Percentiles rank a stretch among this genome's conserved stretches.
Evolutionary conservation across 2,329 filamentous ascomycete species (phyloP).

Genomic region (Arthrobotrys pseudoclavata): DNA sequence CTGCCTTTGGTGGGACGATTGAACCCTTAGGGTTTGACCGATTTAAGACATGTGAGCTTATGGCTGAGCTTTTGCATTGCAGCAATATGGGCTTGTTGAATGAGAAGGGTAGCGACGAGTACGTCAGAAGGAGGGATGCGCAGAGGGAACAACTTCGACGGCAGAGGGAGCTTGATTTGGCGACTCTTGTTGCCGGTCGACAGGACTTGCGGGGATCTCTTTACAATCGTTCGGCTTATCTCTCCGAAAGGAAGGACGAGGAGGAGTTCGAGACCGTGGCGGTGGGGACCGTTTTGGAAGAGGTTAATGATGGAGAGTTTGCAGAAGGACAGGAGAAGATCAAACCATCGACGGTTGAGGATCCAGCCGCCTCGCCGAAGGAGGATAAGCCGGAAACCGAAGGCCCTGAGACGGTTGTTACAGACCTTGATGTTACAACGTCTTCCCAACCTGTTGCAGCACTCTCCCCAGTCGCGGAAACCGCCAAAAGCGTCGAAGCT

Average conservation of each 20-base stretch:
- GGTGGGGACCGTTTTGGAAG: slow-evolving; percentile 77
- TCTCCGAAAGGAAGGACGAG: slow-evolving; percentile 71
- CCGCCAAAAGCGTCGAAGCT: slow-evolving; percentile 39
- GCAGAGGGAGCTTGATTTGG: slow-evolving; percentile 73
- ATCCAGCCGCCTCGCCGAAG: slow-evolving; percentile 46
- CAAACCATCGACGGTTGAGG: slow-evolving; percentile 58
- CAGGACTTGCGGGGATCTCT: slow-evolving; percentile 47
- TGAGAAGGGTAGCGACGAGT: slow-evolving; percentile 87
- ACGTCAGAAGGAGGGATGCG: slow-evolving; percentile 82
- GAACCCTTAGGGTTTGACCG: slow-evolving; percentile 96
- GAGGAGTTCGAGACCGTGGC: slow-evolving; percentile 94
- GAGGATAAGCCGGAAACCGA: slow-evolving; percentile 44
- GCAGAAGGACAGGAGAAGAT: slow-evolving; percentile 63
- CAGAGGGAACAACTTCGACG: slow-evolving; percentile 84
- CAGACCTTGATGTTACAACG: slow-evolving; percentile 54
- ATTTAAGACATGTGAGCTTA: slow-evolving; percentile 98
- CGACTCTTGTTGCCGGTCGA: slow-evolving; percentile 56
- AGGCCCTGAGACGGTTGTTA: slow-evolving; percentile 42
- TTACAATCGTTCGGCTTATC: slow-evolving; percentile 44
- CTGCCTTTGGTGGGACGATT: slow-evolving; percentile 90
- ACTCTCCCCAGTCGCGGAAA: slow-evolving; percentile 45
- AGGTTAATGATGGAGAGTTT: slow-evolving; percentile 74
- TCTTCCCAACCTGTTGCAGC: slow-evolving; percentile 48
- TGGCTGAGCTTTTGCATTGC: slow-evolving; percentile 97
- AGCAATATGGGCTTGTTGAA: slow-evolving; percentile 99